These are phyloP conservation scores for Hirschfeldia incana DNA, from an alignment of 345 rosid species.

Conservation along the genomic window DNA sequence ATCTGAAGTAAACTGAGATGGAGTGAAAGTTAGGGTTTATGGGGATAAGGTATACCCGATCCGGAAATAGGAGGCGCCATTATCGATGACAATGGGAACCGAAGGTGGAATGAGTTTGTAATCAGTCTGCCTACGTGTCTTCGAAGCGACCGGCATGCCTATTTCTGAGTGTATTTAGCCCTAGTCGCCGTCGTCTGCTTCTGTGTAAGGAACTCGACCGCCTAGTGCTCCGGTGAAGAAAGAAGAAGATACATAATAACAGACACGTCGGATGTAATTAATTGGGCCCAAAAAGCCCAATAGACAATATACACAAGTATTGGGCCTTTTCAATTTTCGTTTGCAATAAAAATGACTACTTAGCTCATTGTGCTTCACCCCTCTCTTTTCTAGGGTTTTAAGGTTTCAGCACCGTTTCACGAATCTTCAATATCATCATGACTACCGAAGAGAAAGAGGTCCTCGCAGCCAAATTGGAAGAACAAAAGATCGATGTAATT, in stretches of 20 bases:
- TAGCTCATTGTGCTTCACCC: background rate
- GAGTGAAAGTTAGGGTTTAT: slow-evolving; percentile 40
- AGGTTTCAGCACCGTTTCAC: slow-evolving; percentile 29
- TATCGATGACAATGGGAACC: slow-evolving; percentile 92
- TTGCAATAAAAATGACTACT: background rate
- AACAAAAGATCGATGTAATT: slow-evolving; percentile 66
- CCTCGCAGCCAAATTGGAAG: slow-evolving; percentile 73
- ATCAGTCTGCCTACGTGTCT: slow-evolving; percentile 71
- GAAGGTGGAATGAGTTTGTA: slow-evolving; percentile 60
- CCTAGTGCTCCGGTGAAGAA: slow-evolving; percentile 18
- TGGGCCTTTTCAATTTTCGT: slow-evolving; percentile 17
- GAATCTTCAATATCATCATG: slow-evolving; percentile 50
- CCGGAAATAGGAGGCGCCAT: slow-evolving; percentile 94
- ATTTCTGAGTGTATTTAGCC: background rate
- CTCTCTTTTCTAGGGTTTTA: slow-evolving; percentile 24
- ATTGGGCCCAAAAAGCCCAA: slow-evolving; percentile 26
- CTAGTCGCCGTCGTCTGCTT: slow-evolving; percentile 9
- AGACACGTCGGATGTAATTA: background rate
- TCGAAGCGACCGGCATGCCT: slow-evolving; percentile 62
- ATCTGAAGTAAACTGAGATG: background rate
- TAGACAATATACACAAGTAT: background rate
- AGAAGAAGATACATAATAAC: slow-evolving; percentile 7
- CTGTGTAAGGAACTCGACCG: background rate
- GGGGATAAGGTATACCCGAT: slow-evolving; percentile 61
- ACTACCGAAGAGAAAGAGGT: slow-evolving; percentile 70